phyloP scores from a whole-genome alignment of 345 rosid genomes.

The Boechera divaricarpa region DNA sequence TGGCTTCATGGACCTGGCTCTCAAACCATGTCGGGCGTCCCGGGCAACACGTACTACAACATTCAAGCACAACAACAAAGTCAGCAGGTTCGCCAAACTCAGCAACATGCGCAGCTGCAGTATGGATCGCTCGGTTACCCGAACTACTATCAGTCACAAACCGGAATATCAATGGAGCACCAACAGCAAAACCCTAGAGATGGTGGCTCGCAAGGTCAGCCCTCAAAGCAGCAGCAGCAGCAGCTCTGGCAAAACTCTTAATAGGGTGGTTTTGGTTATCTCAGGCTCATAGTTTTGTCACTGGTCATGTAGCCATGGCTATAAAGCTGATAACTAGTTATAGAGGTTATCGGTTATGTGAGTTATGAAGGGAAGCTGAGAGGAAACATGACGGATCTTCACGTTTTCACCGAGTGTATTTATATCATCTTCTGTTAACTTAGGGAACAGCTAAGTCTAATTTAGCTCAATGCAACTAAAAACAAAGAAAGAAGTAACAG shows the following conservation, averaged over 20 bases:
- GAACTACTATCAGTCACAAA: constrained; percentile 79
- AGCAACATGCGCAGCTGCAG: constrained; percentile 67
- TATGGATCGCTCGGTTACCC: constrained; percentile 78
- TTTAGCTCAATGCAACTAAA: too few species aligned
- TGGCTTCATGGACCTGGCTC: constrained; percentile 87
- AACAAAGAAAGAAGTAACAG: too few species aligned
- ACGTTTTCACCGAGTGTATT: constrained; percentile 25
- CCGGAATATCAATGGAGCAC: constrained; percentile 77
- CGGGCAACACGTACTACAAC: constrained; percentile 76
- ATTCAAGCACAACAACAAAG: constrained; percentile 86
- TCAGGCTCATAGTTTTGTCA: constrained; percentile 1
- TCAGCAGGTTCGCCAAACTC: constrained; percentile 70
- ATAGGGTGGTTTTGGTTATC: constrained; percentile 40
- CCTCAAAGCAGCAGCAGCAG: constrained; percentile 66
- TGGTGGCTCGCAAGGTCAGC: constrained; percentile 56
- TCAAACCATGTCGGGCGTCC: constrained; percentile 68
- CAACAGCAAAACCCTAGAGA: constrained; percentile 89
- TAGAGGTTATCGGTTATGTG: constrained; percentile 5
- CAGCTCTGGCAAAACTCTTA: constrained; percentile 88
- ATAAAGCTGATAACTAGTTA: constrained; percentile 20
- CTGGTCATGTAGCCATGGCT: constrained; percentile 19
- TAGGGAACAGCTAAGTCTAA: not conserved
- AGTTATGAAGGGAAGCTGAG: constrained; percentile 16
- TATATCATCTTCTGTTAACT: constrained; percentile 28
- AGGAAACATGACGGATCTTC: not conserved